These are phyloP conservation scores for Zygosaccharomyces sapae DNA, from an alignment of 1,139 yeast species.

Conservation along the genomic window DNA sequence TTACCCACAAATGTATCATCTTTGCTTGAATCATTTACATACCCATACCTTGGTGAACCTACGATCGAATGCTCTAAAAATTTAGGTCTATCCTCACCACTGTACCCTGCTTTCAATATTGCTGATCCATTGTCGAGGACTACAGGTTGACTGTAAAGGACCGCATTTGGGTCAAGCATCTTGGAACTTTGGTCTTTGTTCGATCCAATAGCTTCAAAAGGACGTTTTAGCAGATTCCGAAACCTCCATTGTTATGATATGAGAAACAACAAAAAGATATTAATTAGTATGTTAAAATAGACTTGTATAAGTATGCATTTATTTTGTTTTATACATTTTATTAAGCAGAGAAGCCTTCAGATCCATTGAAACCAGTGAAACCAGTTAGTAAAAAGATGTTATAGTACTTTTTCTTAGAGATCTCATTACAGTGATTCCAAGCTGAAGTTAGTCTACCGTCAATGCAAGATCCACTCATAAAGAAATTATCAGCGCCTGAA, in stretches of 20 bases:
- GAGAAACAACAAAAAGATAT: not conserved
- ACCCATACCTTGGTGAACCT: slow-evolving; percentile 40
- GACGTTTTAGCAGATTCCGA: not conserved
- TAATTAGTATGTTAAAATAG: not conserved
- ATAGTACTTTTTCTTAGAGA: slow-evolving; percentile 58
- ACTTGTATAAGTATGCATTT: not conserved
- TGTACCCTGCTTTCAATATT: slow-evolving; percentile 81
- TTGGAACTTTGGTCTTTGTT: not conserved
- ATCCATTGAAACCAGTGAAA: slow-evolving; percentile 70
- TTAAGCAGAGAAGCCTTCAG: slow-evolving; percentile 45
- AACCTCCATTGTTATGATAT: not conserved
- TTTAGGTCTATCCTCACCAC: slow-evolving; percentile 83
- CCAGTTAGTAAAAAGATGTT: slow-evolving; percentile 63
- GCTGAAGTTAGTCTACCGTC: slow-evolving; percentile 75
- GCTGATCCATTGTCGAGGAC: slow-evolving; percentile 96
- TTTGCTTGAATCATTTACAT: slow-evolving; percentile 51
- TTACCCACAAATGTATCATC: slow-evolving; percentile 69
- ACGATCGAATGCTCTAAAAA: slow-evolving; percentile 48
- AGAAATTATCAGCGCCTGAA: slow-evolving; percentile 73
- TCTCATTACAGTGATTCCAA: slow-evolving; percentile 73
- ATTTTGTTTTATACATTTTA: slow-evolving; percentile 1
- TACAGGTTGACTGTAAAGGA: slow-evolving; percentile 71
- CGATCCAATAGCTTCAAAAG: not conserved
- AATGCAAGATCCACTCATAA: slow-evolving; percentile 74
- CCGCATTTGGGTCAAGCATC: slow-evolving; percentile 12